phyloP scores from a whole-genome alignment of 108 stramenopile species.

The Fragilaria radians region DNA sequence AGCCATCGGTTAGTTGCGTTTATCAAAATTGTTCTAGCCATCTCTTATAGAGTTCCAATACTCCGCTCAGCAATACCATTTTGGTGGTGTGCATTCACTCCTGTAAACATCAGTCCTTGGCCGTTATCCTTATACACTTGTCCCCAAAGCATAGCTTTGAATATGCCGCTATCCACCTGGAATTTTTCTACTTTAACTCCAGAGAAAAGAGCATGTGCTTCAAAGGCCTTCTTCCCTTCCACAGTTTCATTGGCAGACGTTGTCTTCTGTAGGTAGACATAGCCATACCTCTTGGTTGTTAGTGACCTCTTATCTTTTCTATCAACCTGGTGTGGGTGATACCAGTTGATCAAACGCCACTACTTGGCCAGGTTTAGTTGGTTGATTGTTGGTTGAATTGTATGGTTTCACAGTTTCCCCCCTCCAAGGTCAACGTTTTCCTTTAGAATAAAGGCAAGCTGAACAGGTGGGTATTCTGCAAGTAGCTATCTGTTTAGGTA shows the following conservation, averaged over 20 bases:
- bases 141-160: too few species aligned
- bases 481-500: slow-evolving; percentile 13
- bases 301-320: too few species aligned
- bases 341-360: slow-evolving; percentile 15
- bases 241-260: too few species aligned
- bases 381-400: neutral
- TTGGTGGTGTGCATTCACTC: slow-evolving; percentile 43
- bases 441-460: slow-evolving; percentile 18
- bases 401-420: neutral
- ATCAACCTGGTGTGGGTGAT: too few species aligned
- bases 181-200: too few species aligned
- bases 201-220: too few species aligned
- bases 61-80: slow-evolving; percentile 42
- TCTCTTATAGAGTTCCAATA: slow-evolving; percentile 27
- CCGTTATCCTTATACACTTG: too few species aligned
- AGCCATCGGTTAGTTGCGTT: slow-evolving; percentile 38
- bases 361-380: slow-evolving; percentile 13
- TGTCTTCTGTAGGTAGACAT: too few species aligned
- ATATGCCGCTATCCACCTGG: too few species aligned
- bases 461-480: slow-evolving; percentile 19
- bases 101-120: too few species aligned
- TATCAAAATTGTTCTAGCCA: slow-evolving; percentile 37
- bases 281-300: too few species aligned
- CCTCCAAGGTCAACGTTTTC: slow-evolving; percentile 17
- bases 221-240: too few species aligned